Conservation (phyloP, 2,329 filamentous ascomycete genomes). For the Fusarium succisae region DNA sequence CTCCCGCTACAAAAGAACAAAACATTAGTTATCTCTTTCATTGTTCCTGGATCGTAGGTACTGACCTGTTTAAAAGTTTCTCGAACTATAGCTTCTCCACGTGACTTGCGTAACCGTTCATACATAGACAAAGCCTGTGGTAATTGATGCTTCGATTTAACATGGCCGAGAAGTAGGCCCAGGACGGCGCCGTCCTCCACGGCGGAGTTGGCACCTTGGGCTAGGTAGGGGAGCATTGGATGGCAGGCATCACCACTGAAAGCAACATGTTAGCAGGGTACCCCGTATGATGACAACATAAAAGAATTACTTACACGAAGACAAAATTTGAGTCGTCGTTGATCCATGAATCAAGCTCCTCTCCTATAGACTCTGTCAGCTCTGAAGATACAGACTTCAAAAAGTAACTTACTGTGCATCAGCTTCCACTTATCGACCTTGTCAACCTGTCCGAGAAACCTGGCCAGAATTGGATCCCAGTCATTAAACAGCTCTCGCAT, state of each 20-base stretch:
- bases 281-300: rapidly evolving
- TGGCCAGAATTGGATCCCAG: conserved; percentile 10
- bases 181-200: conserved; percentile 75
- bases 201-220: conserved; percentile 73
- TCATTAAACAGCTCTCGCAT: conserved; percentile 4
- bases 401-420: neutral
- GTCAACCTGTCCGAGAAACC: conserved; percentile 1
- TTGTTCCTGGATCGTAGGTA: too few species aligned
- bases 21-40: too few species aligned
- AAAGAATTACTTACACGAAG: conserved; percentile 49
- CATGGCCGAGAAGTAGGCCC: conserved; percentile 63
- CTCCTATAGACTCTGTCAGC: neutral
- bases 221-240: conserved; percentile 70
- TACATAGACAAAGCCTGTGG: conserved; percentile 57
- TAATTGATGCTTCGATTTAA: conserved; percentile 57
- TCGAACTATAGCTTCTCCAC: conserved; percentile 63
- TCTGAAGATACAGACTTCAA: rapidly evolving
- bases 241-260: conserved; percentile 69
- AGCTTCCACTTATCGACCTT: conserved; percentile 9
- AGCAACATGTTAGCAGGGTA: rapidly evolving
- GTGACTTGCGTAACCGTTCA: conserved; percentile 57
- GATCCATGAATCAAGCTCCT: conserved; percentile 54
- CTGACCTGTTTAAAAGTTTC: conserved; percentile 65
- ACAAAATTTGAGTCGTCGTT: conserved; percentile 61
- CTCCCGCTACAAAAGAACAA: conserved; percentile 50